These are phyloP conservation scores for Oryza rufipogon DNA, from an alignment of 176 grass and related monocot species.

Conservation along the genomic window DNA sequence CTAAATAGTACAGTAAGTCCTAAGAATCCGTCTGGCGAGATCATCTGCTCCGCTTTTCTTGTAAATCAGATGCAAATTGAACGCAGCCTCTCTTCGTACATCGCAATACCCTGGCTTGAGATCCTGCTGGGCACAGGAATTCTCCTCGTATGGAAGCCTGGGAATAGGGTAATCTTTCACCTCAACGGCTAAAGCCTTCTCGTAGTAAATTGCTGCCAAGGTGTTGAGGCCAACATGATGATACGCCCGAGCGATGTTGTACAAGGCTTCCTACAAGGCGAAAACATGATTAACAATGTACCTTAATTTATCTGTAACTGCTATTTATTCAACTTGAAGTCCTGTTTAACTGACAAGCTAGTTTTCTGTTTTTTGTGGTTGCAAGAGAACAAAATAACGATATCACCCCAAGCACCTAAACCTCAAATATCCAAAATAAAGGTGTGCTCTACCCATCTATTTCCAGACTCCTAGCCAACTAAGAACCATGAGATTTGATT, in stretches of 20 bases:
- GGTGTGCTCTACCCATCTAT: too few relatives aligned
- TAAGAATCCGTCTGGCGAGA: conserved; percentile 82
- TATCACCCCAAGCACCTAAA: too few relatives aligned
- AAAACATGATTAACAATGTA: conserved; percentile 28
- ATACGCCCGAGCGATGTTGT: conserved; percentile 85
- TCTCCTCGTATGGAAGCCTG: conserved; percentile 71
- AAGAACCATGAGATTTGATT: too few relatives aligned
- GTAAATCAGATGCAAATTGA: conserved; percentile 96
- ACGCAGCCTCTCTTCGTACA: conserved; percentile 76
- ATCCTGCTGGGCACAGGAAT: conserved; percentile 33
- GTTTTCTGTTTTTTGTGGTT: too few relatives aligned
- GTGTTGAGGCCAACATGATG: conserved; percentile 90
- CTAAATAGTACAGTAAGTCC: conserved; percentile 80
- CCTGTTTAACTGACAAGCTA: too few relatives aligned
- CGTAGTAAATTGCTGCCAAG: conserved; percentile 75
- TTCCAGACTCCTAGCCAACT: too few relatives aligned
- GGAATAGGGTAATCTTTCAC: conserved; percentile 70
- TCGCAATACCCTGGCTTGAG: conserved; percentile 70
- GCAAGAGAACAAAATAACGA: too few relatives aligned
- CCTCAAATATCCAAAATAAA: too few relatives aligned
- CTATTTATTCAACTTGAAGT: too few relatives aligned
- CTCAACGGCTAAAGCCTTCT: conserved; percentile 72
- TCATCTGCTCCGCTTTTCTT: conserved; percentile 88
- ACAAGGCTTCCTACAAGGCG: conserved; percentile 73
- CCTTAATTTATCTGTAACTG: neutral